phyloP scores from a whole-genome alignment of 1,284 basidiomycete species.

The Ustilago shanxiensis region DNA sequence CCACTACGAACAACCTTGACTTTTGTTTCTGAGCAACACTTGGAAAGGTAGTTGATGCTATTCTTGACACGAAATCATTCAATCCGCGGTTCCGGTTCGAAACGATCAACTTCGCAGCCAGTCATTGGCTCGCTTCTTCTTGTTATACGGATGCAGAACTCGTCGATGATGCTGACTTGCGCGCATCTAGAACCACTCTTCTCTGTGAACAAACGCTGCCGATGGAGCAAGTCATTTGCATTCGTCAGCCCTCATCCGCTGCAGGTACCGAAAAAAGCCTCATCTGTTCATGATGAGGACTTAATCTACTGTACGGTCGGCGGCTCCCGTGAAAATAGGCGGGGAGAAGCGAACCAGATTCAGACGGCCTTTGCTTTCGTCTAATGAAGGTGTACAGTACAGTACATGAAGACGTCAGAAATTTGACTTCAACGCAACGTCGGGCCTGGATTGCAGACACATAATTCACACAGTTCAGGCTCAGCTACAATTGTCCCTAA shows the following conservation, averaged over 20 bases:
- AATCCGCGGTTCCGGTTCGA: slow-evolving; percentile 1
- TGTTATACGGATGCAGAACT: not conserved
- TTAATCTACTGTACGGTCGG: not conserved
- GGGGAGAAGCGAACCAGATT: slow-evolving; percentile 8
- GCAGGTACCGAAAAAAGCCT: slow-evolving; percentile 19
- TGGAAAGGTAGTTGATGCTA: not conserved
- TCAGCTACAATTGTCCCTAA: not conserved
- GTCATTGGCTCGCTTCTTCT: slow-evolving; percentile 10
- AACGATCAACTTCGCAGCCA: not conserved
- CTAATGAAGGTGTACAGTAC: no score
- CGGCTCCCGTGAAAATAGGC: slow-evolving; percentile 16
- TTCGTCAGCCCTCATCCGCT: slow-evolving; percentile 10
- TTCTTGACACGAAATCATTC: not conserved
- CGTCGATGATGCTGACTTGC: slow-evolving; percentile 26
- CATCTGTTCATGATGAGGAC: not conserved
- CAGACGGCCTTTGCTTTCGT: not conserved
- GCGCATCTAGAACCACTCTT: slow-evolving; percentile 9
- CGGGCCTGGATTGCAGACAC: not conserved
- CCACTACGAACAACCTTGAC: no score
- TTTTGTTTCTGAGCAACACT: no score
- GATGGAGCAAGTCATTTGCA: not conserved
- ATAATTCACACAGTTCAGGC: slow-evolving; percentile 1
- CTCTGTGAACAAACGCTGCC: not conserved
- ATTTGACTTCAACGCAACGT: not conserved
- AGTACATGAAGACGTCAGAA: slow-evolving; percentile 17